Base-by-base conservation (phyloP, 176 grass and related monocot species). In the Chloris gayana region DNA sequence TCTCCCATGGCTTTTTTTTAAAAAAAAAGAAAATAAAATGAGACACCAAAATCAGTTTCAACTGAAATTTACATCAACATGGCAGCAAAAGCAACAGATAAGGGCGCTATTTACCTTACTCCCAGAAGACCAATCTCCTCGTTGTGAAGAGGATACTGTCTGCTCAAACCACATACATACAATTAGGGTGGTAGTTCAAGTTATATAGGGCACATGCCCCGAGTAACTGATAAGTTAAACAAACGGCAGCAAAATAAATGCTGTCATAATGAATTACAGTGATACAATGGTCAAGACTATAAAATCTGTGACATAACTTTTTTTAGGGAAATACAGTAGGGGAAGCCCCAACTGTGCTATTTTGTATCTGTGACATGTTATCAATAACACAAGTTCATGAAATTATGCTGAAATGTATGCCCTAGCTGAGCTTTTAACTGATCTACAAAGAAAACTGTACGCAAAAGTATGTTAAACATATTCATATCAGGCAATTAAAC, bases 1-100 rank as follows among this genome's bases (percentile, higher is more conserved):
- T 84, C 41, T 98, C 90, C 92, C 90, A 93, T 57, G 80, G 80
- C 87, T 94, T 38, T 37, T 19, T 54, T 17, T 26, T n/a, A n/a
- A n/a, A n/a, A n/a, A n/a, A n/a, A 37, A 35, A 34, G 78, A 12
- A 50, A 60, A 42, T 35, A 24, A 84, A 27, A 46, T 1, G 39
- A 35, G 14, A 49, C 11, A 17, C 41, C 4, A 49, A 53, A 69
- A 54, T 70, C 12, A 85, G 80, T 83, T 64, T 45, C 62, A 79
- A 84, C 64, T 66, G 34, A 80, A 44, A 76, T 14, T 9, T 42
- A 58, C n/a, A 57, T 30, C 14, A 10, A 38, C 78, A 30, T 41
- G 61, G 63, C 65, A 14, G 64, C 15, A 42, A 82, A 32, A 51
- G 31, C 31, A 54, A 56, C 33, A 79, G 65, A 59, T 5, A 70